Evolutionary conservation across 139 green algal species (phyloP).

Genomic region (Picocystis salinarum): DNA sequence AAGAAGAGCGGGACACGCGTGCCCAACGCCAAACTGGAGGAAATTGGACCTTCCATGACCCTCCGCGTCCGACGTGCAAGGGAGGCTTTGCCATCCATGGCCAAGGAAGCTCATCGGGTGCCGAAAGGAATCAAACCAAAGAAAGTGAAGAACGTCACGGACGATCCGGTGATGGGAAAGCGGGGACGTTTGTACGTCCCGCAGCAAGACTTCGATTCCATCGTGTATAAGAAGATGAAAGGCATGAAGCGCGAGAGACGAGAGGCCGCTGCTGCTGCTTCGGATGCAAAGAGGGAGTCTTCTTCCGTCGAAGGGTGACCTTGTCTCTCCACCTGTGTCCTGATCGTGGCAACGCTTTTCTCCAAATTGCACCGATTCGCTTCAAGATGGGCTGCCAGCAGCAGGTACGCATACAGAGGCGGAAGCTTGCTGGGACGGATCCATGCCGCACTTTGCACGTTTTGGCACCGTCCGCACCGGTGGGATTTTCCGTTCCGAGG

Average conservation of each 20-base stretch:
- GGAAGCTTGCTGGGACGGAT: too few relatives aligned
- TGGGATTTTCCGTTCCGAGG: too few relatives aligned
- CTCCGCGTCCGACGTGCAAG: constrained; percentile 43
- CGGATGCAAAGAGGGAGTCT: constrained; percentile 12
- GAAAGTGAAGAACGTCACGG: constrained; percentile 73
- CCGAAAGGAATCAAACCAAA: constrained; percentile 31
- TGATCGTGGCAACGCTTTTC: too few relatives aligned
- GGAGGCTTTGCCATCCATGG: constrained; percentile 37
- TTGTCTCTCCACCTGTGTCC: too few relatives aligned
- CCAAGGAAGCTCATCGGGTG: constrained; percentile 53
- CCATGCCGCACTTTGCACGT: too few relatives aligned
- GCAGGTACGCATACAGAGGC: too few relatives aligned
- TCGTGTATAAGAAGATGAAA: constrained; percentile 70
- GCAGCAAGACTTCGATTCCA: constrained; percentile 50
- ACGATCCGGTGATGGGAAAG: constrained; percentile 53
- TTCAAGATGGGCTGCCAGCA: too few relatives aligned
- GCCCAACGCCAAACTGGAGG: constrained; percentile 49
- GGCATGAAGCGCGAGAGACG: constrained; percentile 49
- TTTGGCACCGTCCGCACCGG: too few relatives aligned
- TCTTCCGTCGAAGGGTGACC: too few relatives aligned
- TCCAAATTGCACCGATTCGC: too few relatives aligned
- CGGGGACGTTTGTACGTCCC: constrained; percentile 86
- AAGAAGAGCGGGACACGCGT: constrained; percentile 55
- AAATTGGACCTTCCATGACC: constrained; percentile 66
- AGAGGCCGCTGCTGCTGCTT: constrained; percentile 16